Evolutionary conservation across 2,329 filamentous ascomycete species (phyloP), one percentile per base, ranked within the genome.

Genomic region (Microdochium bolleyi): DNA sequence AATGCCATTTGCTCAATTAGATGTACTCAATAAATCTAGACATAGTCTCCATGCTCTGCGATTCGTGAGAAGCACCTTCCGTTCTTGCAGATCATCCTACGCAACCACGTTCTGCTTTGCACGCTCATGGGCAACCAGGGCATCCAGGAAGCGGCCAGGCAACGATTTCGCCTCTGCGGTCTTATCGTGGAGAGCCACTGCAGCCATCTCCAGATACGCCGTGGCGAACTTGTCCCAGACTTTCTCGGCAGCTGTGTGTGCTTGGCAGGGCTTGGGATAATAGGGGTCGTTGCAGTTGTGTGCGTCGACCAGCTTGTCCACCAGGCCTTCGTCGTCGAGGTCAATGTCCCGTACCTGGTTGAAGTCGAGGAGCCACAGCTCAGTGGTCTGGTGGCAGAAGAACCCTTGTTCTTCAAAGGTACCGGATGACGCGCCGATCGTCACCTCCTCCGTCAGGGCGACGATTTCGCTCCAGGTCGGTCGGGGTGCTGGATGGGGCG

Each of bases 331-430:
- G 8, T 52, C 50, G 21, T 65, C 58, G 53, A 62, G 46, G 1
- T 53, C 56, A 2, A 66, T 61, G 0, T 13, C 3, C 1, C 52
- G 51, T 1, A 64, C 62, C 24, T 63, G 61, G 50, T 68, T 66
- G 52, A 68, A 68, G 49, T 68, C 65, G 0, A 68, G 48, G 1
- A 67, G 51, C 62, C 64, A 69, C 1, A 69, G 54, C 9, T 58
- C 49, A 1, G 52, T 60, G 7, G 50, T 58, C 0, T 56, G 49
- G 14, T 46, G 49, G 3, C 41, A 51, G 27, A 57, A 57, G n/a
- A n/a, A n/a, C n/a, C n/a, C n/a, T n/a, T n/a, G n/a, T 38, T 63
- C 54, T 10, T 58, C 54, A 0, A 25, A 0, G 2, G 10, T 1
- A 8, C 51, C n/a, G 3, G 52, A 53, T 10, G 9, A 5, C 5